Evolutionary conservation across 768 basidiomycete species (phyloP).

Genomic region (Amanita fuliginea): DNA sequence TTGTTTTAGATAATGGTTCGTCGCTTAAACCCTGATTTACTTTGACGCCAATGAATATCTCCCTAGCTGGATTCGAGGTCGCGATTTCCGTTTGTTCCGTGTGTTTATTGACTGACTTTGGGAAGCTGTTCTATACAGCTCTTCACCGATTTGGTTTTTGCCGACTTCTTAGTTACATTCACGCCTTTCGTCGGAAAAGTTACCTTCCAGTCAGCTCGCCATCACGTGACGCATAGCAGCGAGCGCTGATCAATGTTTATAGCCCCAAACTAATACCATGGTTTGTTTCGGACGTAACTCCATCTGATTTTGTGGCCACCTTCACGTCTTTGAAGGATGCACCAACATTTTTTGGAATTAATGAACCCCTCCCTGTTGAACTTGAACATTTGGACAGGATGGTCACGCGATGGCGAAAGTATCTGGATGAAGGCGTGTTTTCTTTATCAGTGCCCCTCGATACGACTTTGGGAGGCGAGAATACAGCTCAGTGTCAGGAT

Average conservation of each 20-base stretch:
- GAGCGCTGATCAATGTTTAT: constrained; percentile 1
- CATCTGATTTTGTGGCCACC: constrained; percentile 62
- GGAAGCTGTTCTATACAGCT: constrained; percentile 34
- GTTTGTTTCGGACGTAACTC: constrained; percentile 95
- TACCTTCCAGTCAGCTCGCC: constrained; percentile 71
- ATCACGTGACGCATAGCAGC: neutral
- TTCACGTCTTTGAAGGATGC: constrained; percentile 44
- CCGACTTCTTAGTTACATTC: constrained; percentile 84
- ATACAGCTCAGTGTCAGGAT: constrained; percentile 12
- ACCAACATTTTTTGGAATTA: constrained; percentile 46
- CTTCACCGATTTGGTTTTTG: constrained; percentile 88
- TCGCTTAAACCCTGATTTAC: neutral
- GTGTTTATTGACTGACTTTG: neutral
- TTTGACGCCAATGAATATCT: neutral
- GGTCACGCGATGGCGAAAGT: constrained; percentile 59
- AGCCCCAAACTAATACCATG: constrained; percentile 94
- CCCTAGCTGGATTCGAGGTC: constrained; percentile 84
- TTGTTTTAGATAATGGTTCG: constrained; percentile 86
- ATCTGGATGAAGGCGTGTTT: constrained; percentile 66
- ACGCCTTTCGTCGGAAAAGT: constrained; percentile 77
- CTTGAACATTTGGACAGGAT: constrained; percentile 41
- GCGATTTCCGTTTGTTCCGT: neutral
- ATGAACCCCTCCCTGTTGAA: constrained; percentile 11
- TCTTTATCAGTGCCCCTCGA: constrained; percentile 55
- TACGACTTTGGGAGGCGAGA: constrained; percentile 39